Base-by-base conservation (phyloP, 2,329 filamentous ascomycete genomes). In the Fusarium udum region DNA sequence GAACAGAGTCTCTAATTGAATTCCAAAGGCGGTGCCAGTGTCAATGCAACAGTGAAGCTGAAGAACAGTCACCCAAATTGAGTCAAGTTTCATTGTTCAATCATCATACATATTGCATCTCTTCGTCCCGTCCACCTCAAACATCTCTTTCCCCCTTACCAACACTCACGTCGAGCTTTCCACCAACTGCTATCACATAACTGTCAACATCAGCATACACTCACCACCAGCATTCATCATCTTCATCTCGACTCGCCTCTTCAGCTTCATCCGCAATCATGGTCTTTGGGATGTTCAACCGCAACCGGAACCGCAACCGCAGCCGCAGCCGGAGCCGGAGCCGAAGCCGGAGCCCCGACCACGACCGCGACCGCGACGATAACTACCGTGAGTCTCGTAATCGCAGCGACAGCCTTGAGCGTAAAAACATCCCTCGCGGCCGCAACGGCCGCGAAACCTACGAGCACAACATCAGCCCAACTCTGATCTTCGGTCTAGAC, bases 111-210 rank as follows among this genome's bases (percentile, higher is more conserved):
- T 22, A 53, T 20, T 31, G 18, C 15, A 51, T 8, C 12, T 20
- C 24, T 28, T 20, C 11, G 4, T 12, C 22, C 24, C 26, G 3
- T 28, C 15, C 2, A 6, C 6, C 7, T 36, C 1, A 15, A 7
- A 4, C 6, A 5, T 39, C 18, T 18, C 12, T 24, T 42, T 28
- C 7, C n/a, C 10, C 6, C 20, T n/a, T 22, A 39, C n/a, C 37
- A 36, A 48, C 20, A n/a, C 15, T 32, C 18, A 28, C 28, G n/a
- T 22, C 12, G 9, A 40, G 10, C 13, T 5, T 42, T 22, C 28
- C 22, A 32, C 16, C 32, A 12, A 37, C 26, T 48, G 22, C 7
- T 16, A 32, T 34, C 37, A 31, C 52, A 9, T 13, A 67, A 31
- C 24, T 24, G 2, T 43, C 34, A 34, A 20, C 34, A 40, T 26